Base-by-base conservation (phyloP, 768 basidiomycete species). In the Termitomyces sp. region DNA sequence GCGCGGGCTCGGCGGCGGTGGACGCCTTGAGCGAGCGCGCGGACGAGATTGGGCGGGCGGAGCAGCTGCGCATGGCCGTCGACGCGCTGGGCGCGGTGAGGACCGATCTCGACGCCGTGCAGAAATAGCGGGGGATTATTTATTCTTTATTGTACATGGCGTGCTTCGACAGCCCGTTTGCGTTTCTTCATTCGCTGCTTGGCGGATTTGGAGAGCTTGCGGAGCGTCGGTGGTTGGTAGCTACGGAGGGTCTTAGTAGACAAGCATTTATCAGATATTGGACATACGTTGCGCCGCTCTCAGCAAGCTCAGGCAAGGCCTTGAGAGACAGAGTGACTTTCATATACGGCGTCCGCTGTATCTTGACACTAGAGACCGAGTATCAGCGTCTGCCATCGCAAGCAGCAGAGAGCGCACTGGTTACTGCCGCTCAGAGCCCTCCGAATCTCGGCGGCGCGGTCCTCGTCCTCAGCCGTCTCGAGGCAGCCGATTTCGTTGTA, bases 401-500 rank as follows among this genome's bases (percentile, higher is more conserved):
- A 51, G 42, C 54, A 55, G 41, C 56, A 4, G 55, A 45, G 28
- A 44, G 4, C 85, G 55, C 60, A 89, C 88, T 84, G 75, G 46
- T 84, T 82, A 56, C 75, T 81, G 1, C 88, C 86, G 39, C 77
- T 73, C 42, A 91, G 66, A 2, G 79, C 81, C n/a, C 70, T 62
- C 1, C 68, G 59, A 41, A 80, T 76, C 22, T 68, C 71, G 7
- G 68, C 62, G 0, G 75, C 71, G 45, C 76, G 72, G 15, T 72
- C 71, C 20, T 72, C 73, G 34, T 66, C 68, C 12, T 6, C 64
- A 53, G 24, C 62, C 18, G 37, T 77, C 56, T 84, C 83, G 28
- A 91, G 69, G 44, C 65, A 80, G 0, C 83, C 81, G 12, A 91
- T 70, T 55, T 88, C 79, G 61, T 91, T 92, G 72, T 91, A 92